phyloP scores from a whole-genome alignment of 768 basidiomycete genomes.

The Omphalotus guepiniiformis region DNA sequence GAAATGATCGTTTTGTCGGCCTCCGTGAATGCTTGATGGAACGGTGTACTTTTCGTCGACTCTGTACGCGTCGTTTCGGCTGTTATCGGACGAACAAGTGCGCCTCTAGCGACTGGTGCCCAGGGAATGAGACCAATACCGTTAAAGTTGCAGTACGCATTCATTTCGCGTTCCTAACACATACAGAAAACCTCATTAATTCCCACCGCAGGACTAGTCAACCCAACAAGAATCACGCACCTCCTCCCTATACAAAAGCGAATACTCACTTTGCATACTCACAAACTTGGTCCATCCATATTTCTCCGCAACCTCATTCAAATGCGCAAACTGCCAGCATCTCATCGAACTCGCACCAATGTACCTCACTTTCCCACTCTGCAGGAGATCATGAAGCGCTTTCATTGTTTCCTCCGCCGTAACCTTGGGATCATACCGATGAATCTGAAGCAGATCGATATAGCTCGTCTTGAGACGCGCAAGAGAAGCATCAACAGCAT shows the following conservation, averaged over 20 bases:
- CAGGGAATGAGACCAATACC: conserved; percentile 40
- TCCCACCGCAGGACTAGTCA: no score
- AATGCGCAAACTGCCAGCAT: conserved; percentile 34
- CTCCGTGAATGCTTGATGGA: not conserved
- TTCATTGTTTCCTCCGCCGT: conserved; percentile 36
- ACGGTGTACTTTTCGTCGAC: not conserved
- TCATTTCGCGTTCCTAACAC: conserved; percentile 33
- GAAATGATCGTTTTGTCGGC: conserved; percentile 6
- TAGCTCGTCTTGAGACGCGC: conserved; percentile 18
- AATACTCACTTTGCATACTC: conserved; percentile 47
- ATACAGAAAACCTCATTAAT: not conserved
- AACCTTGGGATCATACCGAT: conserved; percentile 27
- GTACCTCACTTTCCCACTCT: conserved; percentile 34
- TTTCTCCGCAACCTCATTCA: conserved; percentile 33
- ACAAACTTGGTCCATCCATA: conserved; percentile 44
- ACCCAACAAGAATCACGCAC: not conserved
- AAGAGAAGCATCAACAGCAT: conserved; percentile 8
- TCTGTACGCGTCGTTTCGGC: not conserved
- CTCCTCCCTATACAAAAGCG: conserved; percentile 45
- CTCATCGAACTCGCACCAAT: conserved; percentile 29
- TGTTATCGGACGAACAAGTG: not conserved
- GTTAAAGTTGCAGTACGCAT: conserved; percentile 21
- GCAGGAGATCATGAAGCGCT: conserved; percentile 36
- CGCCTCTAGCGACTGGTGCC: conserved; percentile 30
- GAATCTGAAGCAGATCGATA: conserved; percentile 32